phyloP scores from a whole-genome alignment of 805 yeast genomes.

The Hanseniaspora vineae region DNA sequence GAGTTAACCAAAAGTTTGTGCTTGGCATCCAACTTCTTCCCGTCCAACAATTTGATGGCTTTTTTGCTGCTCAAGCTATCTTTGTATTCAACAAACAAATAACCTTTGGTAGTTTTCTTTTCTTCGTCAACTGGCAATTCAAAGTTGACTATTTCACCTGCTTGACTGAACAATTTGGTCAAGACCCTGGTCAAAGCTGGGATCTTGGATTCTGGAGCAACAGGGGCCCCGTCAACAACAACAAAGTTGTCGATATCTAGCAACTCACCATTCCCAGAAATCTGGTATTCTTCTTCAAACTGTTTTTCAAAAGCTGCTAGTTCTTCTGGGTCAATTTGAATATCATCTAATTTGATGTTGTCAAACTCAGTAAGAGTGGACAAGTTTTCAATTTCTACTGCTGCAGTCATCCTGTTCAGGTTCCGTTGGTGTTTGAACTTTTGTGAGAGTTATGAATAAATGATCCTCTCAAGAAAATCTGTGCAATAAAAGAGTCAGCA shows the following conservation, averaged over 20 bases:
- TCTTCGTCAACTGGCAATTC: conserved; percentile 62
- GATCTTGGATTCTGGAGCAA: conserved; percentile 82
- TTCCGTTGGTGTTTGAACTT: too few relatives aligned
- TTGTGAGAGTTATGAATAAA: too few relatives aligned
- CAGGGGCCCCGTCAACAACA: conserved; percentile 90
- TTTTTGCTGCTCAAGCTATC: conserved; percentile 53
- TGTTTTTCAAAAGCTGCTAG: conserved; percentile 77
- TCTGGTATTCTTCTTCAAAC: conserved; percentile 32
- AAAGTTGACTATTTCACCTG: conserved; percentile 68
- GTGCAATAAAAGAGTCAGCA: too few relatives aligned
- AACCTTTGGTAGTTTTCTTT: conserved; percentile 75
- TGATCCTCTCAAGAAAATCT: too few relatives aligned
- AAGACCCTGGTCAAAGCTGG: conserved; percentile 77
- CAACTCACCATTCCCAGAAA: conserved; percentile 29
- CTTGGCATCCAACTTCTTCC: conserved; percentile 85
- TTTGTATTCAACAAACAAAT: conserved; percentile 70
- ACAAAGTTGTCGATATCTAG: conserved; percentile 62
- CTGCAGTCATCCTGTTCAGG: neutral
- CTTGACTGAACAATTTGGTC: conserved; percentile 62
- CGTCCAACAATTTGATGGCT: conserved; percentile 70
- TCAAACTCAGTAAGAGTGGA: conserved; percentile 14
- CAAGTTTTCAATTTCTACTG: conserved; percentile 8
- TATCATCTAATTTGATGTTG: conserved; percentile 31
- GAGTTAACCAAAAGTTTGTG: conserved; percentile 81
- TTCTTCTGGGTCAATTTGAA: conserved; percentile 53